These are phyloP conservation scores for Aspergillus persii DNA, from an alignment of 2,329 filamentous ascomycete species.

Conservation along the genomic window DNA sequence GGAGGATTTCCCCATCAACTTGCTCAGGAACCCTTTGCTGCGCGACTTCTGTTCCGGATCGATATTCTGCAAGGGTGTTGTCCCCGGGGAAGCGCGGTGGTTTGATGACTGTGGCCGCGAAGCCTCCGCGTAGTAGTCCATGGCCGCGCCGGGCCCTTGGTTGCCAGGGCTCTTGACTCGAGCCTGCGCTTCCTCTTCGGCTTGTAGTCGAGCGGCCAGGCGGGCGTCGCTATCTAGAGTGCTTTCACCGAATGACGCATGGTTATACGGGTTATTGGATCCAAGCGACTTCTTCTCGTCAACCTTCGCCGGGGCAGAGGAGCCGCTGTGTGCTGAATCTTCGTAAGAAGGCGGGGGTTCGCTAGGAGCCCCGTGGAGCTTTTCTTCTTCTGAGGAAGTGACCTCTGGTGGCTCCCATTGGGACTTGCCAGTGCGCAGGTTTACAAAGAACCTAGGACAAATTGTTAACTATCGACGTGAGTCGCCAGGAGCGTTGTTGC, in stretches of 20 bases:
- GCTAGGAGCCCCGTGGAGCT: conserved; percentile 41
- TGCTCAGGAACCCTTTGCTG: conserved; percentile 51
- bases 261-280: conserved; percentile 71
- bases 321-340: conserved; percentile 48
- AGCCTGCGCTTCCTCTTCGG: conserved; percentile 72
- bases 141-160: conserved; percentile 38
- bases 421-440: conserved; percentile 81
- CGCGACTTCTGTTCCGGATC: conserved; percentile 37
- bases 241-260: conserved; percentile 16
- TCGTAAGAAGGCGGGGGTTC: conserved; percentile 58
- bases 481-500: background rate
- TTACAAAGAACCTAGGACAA: conserved; percentile 77
- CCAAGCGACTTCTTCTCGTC: conserved; percentile 50
- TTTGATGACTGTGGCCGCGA: conserved; percentile 14
- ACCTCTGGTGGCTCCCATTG: conserved; percentile 84
- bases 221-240: conserved; percentile 65
- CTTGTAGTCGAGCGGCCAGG: conserved; percentile 74
- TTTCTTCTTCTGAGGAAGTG: conserved; percentile 51
- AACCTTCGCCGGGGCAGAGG: conserved; percentile 36
- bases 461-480: background rate
- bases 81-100: background rate
- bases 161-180: conserved; percentile 17
- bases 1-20: conserved; percentile 49
- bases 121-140: conserved; percentile 47
- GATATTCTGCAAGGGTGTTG: conserved; percentile 21